These are phyloP conservation scores for Penicillium robsamsonii DNA, from an alignment of 495 filamentous ascomycete species.

Conservation along the genomic window DNA sequence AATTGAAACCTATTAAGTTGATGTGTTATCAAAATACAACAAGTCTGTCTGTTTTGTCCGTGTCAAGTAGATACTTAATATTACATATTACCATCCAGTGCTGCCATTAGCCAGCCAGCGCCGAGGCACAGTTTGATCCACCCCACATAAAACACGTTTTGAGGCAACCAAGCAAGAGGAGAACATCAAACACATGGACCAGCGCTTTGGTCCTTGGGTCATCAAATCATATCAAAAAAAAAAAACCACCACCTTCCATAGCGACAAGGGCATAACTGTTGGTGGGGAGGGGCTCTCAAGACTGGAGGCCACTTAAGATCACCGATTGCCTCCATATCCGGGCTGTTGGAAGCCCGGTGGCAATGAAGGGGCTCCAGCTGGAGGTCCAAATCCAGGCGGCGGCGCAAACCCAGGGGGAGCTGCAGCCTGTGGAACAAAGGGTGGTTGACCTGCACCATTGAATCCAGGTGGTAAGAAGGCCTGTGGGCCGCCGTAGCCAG, in stretches of 20 bases:
- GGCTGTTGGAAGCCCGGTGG: constrained; percentile 53
- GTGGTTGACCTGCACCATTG: constrained; percentile 42
- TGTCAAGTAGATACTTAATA: constrained; percentile 3
- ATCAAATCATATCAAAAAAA: constrained; percentile 10
- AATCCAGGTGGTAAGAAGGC: constrained; percentile 61
- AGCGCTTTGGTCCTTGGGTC: constrained; percentile 7
- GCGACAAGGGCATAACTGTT: background rate
- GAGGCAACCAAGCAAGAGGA: background rate
- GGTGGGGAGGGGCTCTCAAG: background rate
- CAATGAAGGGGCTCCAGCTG: constrained; percentile 36
- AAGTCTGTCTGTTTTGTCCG: background rate
- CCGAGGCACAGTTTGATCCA: background rate
- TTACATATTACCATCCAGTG: constrained; percentile 3
- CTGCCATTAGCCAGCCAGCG: constrained; percentile 1
- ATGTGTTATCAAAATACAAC: background rate
- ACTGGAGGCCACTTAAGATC: constrained; percentile 14
- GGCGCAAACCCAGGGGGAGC: constrained; percentile 58
- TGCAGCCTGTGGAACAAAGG: constrained; percentile 41
- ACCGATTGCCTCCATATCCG: constrained; percentile 45
- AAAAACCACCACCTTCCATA: background rate
- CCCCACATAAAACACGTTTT: background rate
- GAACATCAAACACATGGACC: background rate
- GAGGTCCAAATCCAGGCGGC: constrained; percentile 51
- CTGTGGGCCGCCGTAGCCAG: constrained; percentile 73
- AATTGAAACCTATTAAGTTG: background rate